Base-by-base conservation (phyloP, 352 stramenopile species). In the Phytophthora sp. region DNA sequence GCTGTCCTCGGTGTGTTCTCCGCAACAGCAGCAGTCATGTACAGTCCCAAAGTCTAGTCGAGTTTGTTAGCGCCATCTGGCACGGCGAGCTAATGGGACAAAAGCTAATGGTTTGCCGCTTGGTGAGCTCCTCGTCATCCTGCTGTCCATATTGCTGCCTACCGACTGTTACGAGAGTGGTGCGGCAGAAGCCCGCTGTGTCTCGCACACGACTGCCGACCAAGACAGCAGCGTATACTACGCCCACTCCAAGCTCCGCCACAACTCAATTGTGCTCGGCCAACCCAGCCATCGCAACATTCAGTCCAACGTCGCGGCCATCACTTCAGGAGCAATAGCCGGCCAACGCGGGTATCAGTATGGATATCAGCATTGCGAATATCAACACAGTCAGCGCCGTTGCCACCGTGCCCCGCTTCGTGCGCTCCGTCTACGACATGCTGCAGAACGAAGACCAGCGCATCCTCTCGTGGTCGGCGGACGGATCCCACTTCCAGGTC, bases 401-500 rank as follows among this genome's bases (percentile, higher is more conserved):
- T 42, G 26, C 52, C 26, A 47, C 23, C 18, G 66, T 63, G 12
- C 66, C 78, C 38, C 80, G 69, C 16, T 90, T 90, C 58, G 71
- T 90, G 4, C 69, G 66, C 31, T 63, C 73, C 33, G 54, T 88
- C 35, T 75, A 77, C 70, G 68, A 85, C 64, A 90, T 88, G 68
- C 77, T 89, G 18, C 70, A 86, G 18, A 57, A 78, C 21, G 80
- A 89, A 74, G 77, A 71, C 62, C 52, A 71, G 29, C 51, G 60
- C 39, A 82, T 87, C 55, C 38, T 88, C 2, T 66, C 66, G 21
- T 88, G 79, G 79, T 80, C 76, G 20, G 47, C 47, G 23, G 64
- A 86, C 50, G 82, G 82, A 57, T 52, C 86, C 44, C 79, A 84
- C 15, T 97, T 97, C 51, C 73, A 91, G 57, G 91, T 97, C 64